These are phyloP conservation scores for Chlorella sorokiniana DNA, from an alignment of 139 green algal genomes.

Conservation along the genomic window DNA sequence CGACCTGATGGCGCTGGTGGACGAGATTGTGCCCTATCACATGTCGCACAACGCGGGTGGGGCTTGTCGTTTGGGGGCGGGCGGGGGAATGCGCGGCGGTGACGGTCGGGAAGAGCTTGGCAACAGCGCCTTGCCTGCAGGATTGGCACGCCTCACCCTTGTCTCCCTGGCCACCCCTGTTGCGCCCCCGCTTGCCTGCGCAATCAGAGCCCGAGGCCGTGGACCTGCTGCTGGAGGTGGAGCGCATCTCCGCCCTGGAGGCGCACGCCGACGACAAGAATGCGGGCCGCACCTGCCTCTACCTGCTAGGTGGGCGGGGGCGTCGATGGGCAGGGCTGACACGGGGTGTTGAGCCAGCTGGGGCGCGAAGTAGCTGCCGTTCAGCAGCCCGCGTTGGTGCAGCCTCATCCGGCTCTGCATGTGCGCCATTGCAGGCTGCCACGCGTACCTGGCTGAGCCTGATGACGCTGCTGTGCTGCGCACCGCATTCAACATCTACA, in stretches of 20 bases:
- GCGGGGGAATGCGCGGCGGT: neutral
- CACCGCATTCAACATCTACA: conserved; percentile 86
- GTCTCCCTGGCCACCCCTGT: neutral
- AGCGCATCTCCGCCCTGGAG: conserved; percentile 79
- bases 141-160: too few relatives aligned
- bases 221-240: conserved; percentile 97
- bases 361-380: too few relatives aligned
- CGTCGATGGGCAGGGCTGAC: too few relatives aligned
- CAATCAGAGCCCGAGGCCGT: conserved; percentile 94
- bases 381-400: neutral
- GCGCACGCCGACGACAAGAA: conserved; percentile 86
- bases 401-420: neutral
- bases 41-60: conserved; percentile 92
- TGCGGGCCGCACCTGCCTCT: conserved; percentile 85
- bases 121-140: too few relatives aligned
- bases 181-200: neutral
- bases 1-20: conserved; percentile 90
- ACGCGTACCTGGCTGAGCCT: conserved; percentile 91
- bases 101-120: too few relatives aligned
- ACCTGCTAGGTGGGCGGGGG: conserved; percentile 66
- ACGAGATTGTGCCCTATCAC: conserved; percentile 95
- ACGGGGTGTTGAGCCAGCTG: too few relatives aligned
- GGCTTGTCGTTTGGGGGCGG: neutral
- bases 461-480: conserved; percentile 87
- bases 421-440: conserved; percentile 56